phyloP scores from a whole-genome alignment of 1,284 basidiomycete genomes.

The Laetiporus sulphureus region DNA sequence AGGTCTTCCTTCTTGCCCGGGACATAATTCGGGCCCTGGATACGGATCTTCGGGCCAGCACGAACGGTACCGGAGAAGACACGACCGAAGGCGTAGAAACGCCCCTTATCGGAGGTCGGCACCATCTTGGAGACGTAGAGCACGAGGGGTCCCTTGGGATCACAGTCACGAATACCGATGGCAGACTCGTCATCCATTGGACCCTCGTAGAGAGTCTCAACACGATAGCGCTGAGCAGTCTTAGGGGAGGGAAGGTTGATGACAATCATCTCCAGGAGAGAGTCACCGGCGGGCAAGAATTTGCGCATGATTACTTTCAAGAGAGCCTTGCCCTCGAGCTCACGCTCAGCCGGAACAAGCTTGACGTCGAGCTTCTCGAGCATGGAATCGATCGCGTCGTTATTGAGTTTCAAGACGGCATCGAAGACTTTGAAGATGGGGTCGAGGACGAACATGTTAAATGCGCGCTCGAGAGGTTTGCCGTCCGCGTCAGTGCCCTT shows the following conservation, averaged over 20 bases:
- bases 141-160: conserved; percentile 95
- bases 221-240: conserved; percentile 97
- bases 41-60: conserved; percentile 98
- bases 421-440: conserved; percentile 99
- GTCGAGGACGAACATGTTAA: conserved; percentile 97
- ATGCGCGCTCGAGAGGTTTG: conserved; percentile 87
- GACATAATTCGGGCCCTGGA: conserved; percentile 98
- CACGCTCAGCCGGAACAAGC: conserved; percentile 86
- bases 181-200: conserved; percentile 99
- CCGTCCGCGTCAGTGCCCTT: conserved; percentile 76
- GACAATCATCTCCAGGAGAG: conserved; percentile 99
- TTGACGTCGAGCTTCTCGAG: conserved; percentile 97
- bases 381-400: conserved; percentile 81
- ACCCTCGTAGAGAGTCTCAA: conserved; percentile 99
- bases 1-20: conserved; percentile 99
- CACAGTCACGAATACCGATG: conserved; percentile 97
- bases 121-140: conserved; percentile 99
- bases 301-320: conserved; percentile 99
- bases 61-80: conserved; percentile 98
- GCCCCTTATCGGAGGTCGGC: conserved; percentile 99
- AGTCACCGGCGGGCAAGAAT: conserved; percentile 99
- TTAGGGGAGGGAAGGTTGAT: conserved; percentile 97
- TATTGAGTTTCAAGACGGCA: conserved; percentile 99
- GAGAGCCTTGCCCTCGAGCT: conserved; percentile 94
- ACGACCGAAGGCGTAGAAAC: conserved; percentile 99